Evolutionary conservation across 371 early-diverging fungal species (phyloP).

Genomic region (Mortierella sp.): DNA sequence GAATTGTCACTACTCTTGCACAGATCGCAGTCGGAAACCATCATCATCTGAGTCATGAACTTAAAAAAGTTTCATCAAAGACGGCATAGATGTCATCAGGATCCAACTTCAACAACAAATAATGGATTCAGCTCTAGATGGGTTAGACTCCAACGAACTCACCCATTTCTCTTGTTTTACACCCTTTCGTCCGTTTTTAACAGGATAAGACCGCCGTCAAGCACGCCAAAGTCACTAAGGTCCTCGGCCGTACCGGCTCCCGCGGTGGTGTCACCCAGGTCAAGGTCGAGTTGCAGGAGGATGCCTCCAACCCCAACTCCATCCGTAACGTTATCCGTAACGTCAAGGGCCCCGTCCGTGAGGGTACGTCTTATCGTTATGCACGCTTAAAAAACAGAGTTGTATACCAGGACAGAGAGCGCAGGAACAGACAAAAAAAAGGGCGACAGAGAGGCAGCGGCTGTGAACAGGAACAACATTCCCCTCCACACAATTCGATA

Average conservation of each 20-base stretch:
- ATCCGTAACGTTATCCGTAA: slow-evolving; percentile 98
- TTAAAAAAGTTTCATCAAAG: too few species aligned
- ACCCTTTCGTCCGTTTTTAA: neutral
- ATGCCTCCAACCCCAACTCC: slow-evolving; percentile 66
- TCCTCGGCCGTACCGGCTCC: slow-evolving; percentile 99
- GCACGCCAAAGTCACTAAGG: slow-evolving; percentile 95
- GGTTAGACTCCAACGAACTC: neutral
- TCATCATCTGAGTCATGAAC: neutral
- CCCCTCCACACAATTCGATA: too few species aligned
- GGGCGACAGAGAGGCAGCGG: neutral
- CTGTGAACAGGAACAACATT: too few species aligned
- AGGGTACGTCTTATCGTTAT: slow-evolving; percentile 56
- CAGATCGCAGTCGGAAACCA: neutral
- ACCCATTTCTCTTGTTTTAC: neutral
- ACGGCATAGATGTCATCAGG: too few species aligned
- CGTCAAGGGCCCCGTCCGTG: slow-evolving; percentile 99
- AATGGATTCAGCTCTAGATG: neutral
- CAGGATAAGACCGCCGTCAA: slow-evolving; percentile 86
- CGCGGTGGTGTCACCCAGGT: slow-evolving; percentile 99
- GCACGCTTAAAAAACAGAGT: neutral
- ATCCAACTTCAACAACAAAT: neutral
- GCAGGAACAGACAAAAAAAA: too few species aligned
- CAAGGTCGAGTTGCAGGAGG: slow-evolving; percentile 98
- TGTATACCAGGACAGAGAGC: too few species aligned
- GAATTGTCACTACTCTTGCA: too few species aligned